A percentile compares a stretch with the other conserved stretches of the same genome.
These are phyloP conservation scores for Pestalotiopsis sp. DNA, from an alignment of 2,329 filamentous ascomycete species.

Conservation along the genomic window DNA sequence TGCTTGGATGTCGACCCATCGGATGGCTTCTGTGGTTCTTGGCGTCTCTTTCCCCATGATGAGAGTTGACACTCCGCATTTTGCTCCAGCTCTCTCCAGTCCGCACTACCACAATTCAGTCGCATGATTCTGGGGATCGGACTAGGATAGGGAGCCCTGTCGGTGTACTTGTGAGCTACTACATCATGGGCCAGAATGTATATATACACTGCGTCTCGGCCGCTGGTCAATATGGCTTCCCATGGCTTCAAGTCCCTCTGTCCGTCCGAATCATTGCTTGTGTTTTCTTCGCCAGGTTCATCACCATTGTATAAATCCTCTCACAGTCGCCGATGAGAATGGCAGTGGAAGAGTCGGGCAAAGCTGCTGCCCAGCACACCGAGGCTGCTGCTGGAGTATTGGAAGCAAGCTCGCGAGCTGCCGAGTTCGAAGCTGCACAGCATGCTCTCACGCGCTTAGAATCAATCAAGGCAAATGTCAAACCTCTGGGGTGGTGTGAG, in stretches of 20 bases:
- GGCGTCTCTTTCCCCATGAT: not conserved
- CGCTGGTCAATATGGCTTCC: not conserved
- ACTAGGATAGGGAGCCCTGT: not conserved
- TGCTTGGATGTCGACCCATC: not conserved
- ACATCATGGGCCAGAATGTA: not conserved
- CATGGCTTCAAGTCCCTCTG: not conserved
- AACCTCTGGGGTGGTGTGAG: conserved; percentile 9
- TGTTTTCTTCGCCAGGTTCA: not conserved
- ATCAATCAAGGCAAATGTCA: conserved; percentile 12
- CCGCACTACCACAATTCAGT: not conserved
- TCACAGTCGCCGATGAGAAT: not conserved
- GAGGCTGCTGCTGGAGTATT: not conserved
- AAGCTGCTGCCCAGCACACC: not conserved
- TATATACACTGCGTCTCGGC: not conserved
- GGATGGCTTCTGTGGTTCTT: not conserved
- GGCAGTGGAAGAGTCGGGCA: not conserved
- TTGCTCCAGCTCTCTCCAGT: not conserved
- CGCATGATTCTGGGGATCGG: not conserved
- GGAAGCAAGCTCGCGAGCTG: not conserved
- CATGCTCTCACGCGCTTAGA: conserved; percentile 11
- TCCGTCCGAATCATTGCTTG: not conserved
- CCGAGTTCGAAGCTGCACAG: conserved; percentile 13
- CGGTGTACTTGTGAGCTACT: no score
- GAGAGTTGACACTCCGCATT: not conserved
- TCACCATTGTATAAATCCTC: not conserved